phyloP scores from a whole-genome alignment of 495 filamentous ascomycete genomes.

The Tuber indicum region DNA sequence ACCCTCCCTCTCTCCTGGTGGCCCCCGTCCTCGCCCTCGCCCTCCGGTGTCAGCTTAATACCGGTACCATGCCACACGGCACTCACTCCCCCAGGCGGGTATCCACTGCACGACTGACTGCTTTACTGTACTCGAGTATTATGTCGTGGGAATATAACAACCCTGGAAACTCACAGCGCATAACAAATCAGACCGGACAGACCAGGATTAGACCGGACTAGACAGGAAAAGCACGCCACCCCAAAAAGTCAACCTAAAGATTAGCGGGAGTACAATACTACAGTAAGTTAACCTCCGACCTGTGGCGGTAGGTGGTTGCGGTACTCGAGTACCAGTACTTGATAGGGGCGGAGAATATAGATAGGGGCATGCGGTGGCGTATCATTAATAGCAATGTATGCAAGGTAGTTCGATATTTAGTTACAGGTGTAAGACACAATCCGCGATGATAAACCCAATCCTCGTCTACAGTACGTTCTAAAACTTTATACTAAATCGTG shows the following conservation, averaged over 20 bases:
- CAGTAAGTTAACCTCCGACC: no score
- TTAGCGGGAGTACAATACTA: no score
- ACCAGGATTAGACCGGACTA: not conserved
- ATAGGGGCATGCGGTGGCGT: not conserved
- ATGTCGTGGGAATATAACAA: not conserved
- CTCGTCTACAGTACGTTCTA: conserved; percentile 28
- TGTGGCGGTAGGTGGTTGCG: not conserved
- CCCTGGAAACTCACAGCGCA: not conserved
- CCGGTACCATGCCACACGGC: no score
- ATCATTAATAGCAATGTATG: not conserved
- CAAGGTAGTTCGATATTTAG: conserved; percentile 22
- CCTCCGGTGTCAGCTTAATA: no score
- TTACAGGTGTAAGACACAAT: conserved; percentile 30
- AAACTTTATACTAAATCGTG: conserved; percentile 11
- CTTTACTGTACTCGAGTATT: not conserved
- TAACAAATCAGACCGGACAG: not conserved
- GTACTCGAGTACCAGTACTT: not conserved
- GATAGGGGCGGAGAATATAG: not conserved
- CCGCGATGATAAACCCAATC: conserved; percentile 24
- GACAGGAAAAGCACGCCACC: not conserved
- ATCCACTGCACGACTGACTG: not conserved
- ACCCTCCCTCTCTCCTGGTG: no score
- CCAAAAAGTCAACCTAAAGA: no score
- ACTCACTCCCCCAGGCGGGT: no score
- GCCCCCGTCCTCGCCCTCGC: no score